Evolutionary conservation across 768 basidiomycete genomes (phyloP).

Genomic region (Pisolithus orientalis): DNA sequence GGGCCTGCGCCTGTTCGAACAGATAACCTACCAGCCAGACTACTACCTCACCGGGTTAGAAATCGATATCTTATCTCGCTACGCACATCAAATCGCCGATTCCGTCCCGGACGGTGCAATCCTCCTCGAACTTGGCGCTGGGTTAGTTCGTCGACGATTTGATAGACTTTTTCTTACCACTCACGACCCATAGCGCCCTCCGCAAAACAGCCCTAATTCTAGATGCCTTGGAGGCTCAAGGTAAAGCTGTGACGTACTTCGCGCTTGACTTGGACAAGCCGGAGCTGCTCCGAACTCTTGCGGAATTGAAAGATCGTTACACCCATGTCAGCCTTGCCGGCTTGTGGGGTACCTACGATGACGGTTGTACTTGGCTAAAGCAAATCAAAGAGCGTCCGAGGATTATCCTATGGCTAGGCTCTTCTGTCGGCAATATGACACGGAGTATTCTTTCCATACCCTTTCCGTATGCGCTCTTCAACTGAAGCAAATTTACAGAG

Average conservation of each 20-base stretch:
- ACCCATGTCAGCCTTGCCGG: constrained; percentile 4
- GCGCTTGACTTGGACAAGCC: constrained; percentile 6
- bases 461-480: neutral
- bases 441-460: neutral
- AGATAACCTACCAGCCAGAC: constrained; percentile 4
- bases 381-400: neutral
- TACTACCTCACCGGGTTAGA: constrained; percentile 5
- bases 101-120: constrained; percentile 1
- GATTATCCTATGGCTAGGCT: constrained; percentile 5
- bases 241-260: constrained; percentile 3
- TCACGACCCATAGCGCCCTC: neutral
- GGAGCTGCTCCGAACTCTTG: constrained; percentile 4
- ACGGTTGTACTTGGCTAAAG: constrained; percentile 3
- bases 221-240: constrained; percentile 4
- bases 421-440: constrained; percentile 6
- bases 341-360: constrained; percentile 7
- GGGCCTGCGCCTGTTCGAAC: constrained; percentile 6
- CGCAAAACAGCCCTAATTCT: constrained; percentile 5
- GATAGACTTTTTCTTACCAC: neutral
- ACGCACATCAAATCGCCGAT: constrained; percentile 1
- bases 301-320: constrained; percentile 1
- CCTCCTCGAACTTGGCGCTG: constrained; percentile 2
- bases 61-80: constrained; percentile 1
- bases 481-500: neutral
- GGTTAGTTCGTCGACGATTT: neutral